These are phyloP conservation scores for Russula ochroleuca DNA, from an alignment of 768 basidiomycete genomes.

Conservation along the genomic window DNA sequence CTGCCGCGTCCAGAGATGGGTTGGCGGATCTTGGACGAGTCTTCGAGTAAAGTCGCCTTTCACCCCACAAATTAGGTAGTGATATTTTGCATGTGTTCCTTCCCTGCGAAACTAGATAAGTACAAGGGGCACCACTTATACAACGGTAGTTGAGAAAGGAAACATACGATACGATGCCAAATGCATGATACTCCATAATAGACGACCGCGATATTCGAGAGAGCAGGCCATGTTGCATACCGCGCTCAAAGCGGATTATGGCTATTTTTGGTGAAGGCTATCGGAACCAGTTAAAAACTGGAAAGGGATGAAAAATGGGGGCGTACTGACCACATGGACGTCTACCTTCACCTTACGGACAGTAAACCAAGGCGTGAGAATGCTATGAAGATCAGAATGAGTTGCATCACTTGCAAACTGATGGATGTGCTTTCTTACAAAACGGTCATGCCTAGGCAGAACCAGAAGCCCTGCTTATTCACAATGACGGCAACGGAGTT, in stretches of 20 bases:
- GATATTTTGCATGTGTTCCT: slow-evolving; percentile 66
- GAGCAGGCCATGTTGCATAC: slow-evolving; percentile 80
- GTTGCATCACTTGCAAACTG: background rate
- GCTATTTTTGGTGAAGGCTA: slow-evolving; percentile 79
- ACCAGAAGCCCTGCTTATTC: slow-evolving; percentile 76
- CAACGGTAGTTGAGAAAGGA: background rate
- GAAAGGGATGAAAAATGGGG: background rate
- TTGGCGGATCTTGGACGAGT: slow-evolving; percentile 66
- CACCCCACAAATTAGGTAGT: slow-evolving; percentile 79
- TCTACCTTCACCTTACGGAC: slow-evolving; percentile 69
- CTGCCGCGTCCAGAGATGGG: slow-evolving; percentile 71
- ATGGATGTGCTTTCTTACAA: slow-evolving; percentile 47
- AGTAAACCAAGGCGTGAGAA: slow-evolving; percentile 71
- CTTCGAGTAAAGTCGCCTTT: slow-evolving; percentile 77
- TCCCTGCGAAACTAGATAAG: slow-evolving; percentile 43
- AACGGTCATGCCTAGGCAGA: slow-evolving; percentile 63
- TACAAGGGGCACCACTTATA: slow-evolving; percentile 11
- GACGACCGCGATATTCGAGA: slow-evolving; percentile 68
- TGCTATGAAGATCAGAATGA: slow-evolving; percentile 38
- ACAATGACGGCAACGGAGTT: slow-evolving; percentile 49
- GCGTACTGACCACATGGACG: slow-evolving; percentile 59
- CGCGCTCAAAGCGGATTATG: slow-evolving; percentile 71
- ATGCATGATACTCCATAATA: slow-evolving; percentile 79
- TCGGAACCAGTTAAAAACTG: background rate
- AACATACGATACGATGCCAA: slow-evolving; percentile 69